Conservation (phyloP, 768 basidiomycete species). For the Naganishia randhawae region DNA sequence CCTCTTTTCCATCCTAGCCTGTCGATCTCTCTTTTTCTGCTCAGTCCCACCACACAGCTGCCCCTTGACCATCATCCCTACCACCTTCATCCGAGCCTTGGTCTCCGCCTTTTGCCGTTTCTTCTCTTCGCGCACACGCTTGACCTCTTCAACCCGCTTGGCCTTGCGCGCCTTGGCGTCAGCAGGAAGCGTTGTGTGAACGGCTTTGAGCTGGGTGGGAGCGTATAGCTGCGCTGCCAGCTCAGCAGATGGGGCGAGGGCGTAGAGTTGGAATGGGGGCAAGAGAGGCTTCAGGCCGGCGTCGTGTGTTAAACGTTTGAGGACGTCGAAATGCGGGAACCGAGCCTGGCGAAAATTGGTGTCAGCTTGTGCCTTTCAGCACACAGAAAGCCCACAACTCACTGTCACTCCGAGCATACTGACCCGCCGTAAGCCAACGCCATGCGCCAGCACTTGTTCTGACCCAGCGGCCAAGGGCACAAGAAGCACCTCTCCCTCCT, state of each 20-base stretch:
- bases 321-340: slow-evolving; percentile 37
- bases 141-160: slow-evolving; percentile 18
- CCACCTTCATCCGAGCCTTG: slow-evolving; percentile 32
- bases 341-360: too few relatives aligned
- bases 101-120: slow-evolving; percentile 28
- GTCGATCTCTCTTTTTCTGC: slow-evolving; percentile 35
- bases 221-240: slow-evolving; percentile 10
- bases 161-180: slow-evolving; percentile 24
- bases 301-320: slow-evolving; percentile 35
- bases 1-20: slow-evolving; percentile 33
- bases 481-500: slow-evolving; percentile 39
- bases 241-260: background rate
- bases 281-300: slow-evolving; percentile 17
- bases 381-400: too few relatives aligned
- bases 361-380: too few relatives aligned
- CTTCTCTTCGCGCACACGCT: slow-evolving; percentile 21
- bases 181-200: slow-evolving; percentile 22
- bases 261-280: slow-evolving; percentile 27
- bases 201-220: slow-evolving; percentile 26
- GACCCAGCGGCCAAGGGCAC: slow-evolving; percentile 41
- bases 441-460: slow-evolving; percentile 42
- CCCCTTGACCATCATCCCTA: slow-evolving; percentile 35
- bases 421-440: slow-evolving; percentile 43
- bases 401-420: slow-evolving; percentile 44
- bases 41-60: slow-evolving; percentile 42